phyloP scores from a whole-genome alignment of 352 stramenopile species.

The Globisporangium okanoganense region DNA sequence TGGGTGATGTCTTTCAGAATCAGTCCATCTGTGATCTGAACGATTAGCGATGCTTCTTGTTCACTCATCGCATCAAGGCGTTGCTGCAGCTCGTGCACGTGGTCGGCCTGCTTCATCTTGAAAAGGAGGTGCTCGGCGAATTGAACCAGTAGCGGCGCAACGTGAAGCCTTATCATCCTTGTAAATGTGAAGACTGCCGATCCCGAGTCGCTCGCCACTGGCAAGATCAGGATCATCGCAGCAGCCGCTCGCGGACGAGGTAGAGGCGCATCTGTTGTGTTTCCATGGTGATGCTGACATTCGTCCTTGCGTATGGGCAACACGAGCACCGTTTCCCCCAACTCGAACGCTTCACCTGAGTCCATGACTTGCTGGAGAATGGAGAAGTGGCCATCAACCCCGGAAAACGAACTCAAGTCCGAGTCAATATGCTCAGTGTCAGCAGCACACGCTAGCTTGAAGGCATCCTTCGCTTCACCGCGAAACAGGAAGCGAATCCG shows the following conservation, averaged over 20 bases:
- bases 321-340: neutral
- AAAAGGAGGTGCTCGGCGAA: slow-evolving; percentile 1
- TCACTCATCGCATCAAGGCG: neutral
- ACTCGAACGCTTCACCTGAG: slow-evolving; percentile 14
- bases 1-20: neutral
- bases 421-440: neutral
- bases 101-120: neutral
- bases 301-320: slow-evolving; percentile 2
- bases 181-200: neutral
- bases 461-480: slow-evolving; percentile 9
- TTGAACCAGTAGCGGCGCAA: slow-evolving; percentile 10
- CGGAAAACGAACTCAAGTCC: neutral
- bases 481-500: slow-evolving; percentile 18
- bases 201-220: neutral
- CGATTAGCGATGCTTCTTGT: neutral
- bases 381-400: slow-evolving; percentile 6
- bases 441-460: slow-evolving; percentile 6
- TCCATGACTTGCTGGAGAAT: slow-evolving; percentile 15
- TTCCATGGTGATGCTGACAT: neutral
- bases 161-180: neutral
- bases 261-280: neutral
- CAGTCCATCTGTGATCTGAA: neutral
- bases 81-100: neutral
- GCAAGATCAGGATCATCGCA: slow-evolving; percentile 7
- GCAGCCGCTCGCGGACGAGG: neutral